Evolutionary conservation across 2,329 filamentous ascomycete genomes (phyloP).

Genomic region (Colletotrichum aenigma): DNA sequence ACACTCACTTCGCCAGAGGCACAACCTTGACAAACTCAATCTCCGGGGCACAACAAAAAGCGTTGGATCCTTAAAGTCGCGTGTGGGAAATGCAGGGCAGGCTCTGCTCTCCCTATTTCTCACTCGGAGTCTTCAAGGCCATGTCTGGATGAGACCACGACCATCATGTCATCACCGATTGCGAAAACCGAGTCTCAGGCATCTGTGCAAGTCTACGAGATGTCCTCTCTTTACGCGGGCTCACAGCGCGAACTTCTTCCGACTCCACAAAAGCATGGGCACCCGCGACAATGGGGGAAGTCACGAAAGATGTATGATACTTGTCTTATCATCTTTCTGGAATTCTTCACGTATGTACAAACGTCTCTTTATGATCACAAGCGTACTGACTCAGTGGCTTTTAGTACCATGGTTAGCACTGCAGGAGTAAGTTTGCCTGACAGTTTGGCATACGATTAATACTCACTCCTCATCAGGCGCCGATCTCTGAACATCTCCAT

Average conservation of each 20-base stretch:
- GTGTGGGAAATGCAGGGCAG: background rate
- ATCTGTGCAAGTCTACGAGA: background rate
- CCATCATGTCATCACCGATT: background rate
- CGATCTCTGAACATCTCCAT: background rate
- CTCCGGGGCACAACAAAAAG: background rate
- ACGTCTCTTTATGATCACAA: accelerated
- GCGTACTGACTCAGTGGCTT: accelerated
- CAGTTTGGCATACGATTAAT: accelerated
- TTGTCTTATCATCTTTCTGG: background rate
- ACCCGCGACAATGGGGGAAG: background rate
- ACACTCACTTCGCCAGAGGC: background rate
- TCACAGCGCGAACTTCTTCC: background rate
- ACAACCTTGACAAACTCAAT: background rate
- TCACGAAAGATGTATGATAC: background rate
- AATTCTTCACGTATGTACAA: constrained; percentile 1
- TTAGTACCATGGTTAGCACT: background rate
- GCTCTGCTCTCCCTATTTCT: background rate
- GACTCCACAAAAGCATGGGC: background rate
- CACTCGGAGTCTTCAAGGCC: background rate
- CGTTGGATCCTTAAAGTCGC: background rate
- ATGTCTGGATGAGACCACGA: background rate
- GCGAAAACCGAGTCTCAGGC: background rate
- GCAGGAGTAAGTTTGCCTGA: background rate
- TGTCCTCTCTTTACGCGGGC: background rate
- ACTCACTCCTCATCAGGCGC: background rate